Conservation (phyloP, 768 basidiomycete species). For the Albatrellus ellisii region DNA sequence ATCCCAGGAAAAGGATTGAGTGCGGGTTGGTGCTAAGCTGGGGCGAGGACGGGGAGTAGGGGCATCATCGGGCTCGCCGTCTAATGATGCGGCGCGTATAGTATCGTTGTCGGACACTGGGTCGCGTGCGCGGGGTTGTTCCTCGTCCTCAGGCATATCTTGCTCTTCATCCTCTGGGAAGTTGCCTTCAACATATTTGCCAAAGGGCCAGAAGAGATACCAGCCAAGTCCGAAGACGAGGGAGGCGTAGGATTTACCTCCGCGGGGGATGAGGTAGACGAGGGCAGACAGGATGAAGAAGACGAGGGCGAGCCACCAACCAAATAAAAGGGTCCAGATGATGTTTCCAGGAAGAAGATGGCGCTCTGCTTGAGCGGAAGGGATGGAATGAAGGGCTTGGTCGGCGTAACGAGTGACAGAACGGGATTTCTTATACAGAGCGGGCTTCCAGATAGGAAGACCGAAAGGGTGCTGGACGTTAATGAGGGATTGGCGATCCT, state of each 20-base stretch:
- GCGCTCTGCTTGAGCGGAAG: conserved; percentile 86
- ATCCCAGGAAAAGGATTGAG: background rate
- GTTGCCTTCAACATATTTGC: conserved; percentile 93
- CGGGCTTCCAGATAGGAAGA: conserved; percentile 98
- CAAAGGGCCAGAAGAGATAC: conserved; percentile 98
- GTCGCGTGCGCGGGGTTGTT: too few relatives aligned
- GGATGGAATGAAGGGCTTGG: conserved; percentile 82
- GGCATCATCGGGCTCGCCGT: background rate
- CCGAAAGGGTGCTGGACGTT: conserved; percentile 99
- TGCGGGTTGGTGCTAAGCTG: background rate
- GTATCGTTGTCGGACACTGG: too few relatives aligned
- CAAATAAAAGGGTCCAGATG: conserved; percentile 82
- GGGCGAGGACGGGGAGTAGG: background rate
- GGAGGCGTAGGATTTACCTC: conserved; percentile 74
- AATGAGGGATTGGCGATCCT: conserved; percentile 93
- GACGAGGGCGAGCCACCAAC: conserved; percentile 79
- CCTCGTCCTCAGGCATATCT: conserved; percentile 9
- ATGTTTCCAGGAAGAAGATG: conserved; percentile 92
- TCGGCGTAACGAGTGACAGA: conserved; percentile 96
- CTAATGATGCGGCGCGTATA: too few relatives aligned
- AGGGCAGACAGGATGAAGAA: conserved; percentile 58
- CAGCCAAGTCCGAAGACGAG: conserved; percentile 87
- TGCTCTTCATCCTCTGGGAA: conserved; percentile 21
- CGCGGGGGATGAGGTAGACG: conserved; percentile 62
- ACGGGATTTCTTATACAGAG: conserved; percentile 93